Base-by-base conservation (phyloP, 257 asterid genomes). In the Ilex aquifolium region DNA sequence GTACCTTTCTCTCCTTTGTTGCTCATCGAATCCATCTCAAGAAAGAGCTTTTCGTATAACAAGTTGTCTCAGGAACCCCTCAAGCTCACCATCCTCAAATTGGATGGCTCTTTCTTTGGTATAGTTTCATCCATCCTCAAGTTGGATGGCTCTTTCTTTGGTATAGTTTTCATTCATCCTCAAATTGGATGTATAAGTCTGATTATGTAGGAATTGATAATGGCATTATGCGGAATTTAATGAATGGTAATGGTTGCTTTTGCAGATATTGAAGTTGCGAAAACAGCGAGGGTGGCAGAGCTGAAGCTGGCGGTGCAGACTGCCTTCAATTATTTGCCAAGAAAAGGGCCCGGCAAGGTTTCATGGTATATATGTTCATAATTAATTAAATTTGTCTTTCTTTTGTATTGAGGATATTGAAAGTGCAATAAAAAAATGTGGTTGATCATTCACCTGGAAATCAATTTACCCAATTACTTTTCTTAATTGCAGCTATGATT, bases 241-340 rank as follows among this genome's bases (percentile, higher is more conserved):
- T 42, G 42, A 36, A 36, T 8, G 42, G 42, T 36, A 2, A 36
- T 90, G 77, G 96, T 87, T 75, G 95, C 89, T 32, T 65, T 65
- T 57, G 64, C 72, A 91, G 98, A 69, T 13, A 79, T 91, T 78
- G 85, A 84, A 82, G 88, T 86, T 65, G 65, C 74, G 5, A 81
- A 81, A 63, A 70, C 61, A 40, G 96, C 88, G 60, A 86, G 90
- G 4, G 86, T 91, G 48, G 81, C 76, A 66, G 95, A 84, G 64
- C 74, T 91, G 67, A 91, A 85, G 76, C 79, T 67, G 62, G 96
- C 95, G 9, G 95, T 91, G 68, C 95, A 91, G 77, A 79, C 74
- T 13, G 88, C 83, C 14, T 91, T 91, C 50, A 66, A 72, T 60
- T 83, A 91, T 83, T 79, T 86, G 77, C 95, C 96, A 0, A 75